Base-by-base conservation (phyloP, 441 rosid species). In the Jatropha podagrica region DNA sequence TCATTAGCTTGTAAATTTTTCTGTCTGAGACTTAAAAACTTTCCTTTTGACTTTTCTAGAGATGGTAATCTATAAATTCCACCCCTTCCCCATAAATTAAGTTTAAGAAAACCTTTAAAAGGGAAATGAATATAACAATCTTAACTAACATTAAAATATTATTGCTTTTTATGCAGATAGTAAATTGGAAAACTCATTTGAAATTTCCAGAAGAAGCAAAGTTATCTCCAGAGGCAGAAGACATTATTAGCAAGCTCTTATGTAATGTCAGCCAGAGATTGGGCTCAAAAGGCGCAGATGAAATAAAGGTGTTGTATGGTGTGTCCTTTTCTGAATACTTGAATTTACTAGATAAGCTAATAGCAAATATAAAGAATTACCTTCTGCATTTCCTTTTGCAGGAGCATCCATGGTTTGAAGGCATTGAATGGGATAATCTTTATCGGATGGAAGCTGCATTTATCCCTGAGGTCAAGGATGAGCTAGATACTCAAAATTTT, bases 201-300 rank as follows among this genome's bases (percentile, higher is more conserved):
- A 95, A 95, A 79, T 95, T 95, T 77, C 99, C 98, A 0, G 99
- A 91, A 80, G 99, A 95, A 84, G 99, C 92, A 77, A 95, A 83
- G 81, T 77, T 95, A 77, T 90, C 99, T 78, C 85, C 88, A 27
- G 96, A 91, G 73, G 98, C 97, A 32, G 91, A 92, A 85, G 98
- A 95, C 79, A 88, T 95, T 59, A 90, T 91, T 32, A 88, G 91
- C 83, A 91, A 83, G 80, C 96, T 95, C 61, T 84, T 93, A 70
- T 95, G 99, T 77, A 93, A 91, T 72, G 99, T 95, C 62, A 90
- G 81, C 74, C 96, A 89, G 77, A 90, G 99, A 83, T 84, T 93
- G 76, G 99, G 98, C 60, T 82, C 99, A 18, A 89, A 93, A 81
- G 99, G 98, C 23, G 91, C 92, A 5, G 75, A 85, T 79, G 98